Base-by-base conservation (phyloP, 2,329 filamentous ascomycete genomes). In the Penicillium occitanis region DNA sequence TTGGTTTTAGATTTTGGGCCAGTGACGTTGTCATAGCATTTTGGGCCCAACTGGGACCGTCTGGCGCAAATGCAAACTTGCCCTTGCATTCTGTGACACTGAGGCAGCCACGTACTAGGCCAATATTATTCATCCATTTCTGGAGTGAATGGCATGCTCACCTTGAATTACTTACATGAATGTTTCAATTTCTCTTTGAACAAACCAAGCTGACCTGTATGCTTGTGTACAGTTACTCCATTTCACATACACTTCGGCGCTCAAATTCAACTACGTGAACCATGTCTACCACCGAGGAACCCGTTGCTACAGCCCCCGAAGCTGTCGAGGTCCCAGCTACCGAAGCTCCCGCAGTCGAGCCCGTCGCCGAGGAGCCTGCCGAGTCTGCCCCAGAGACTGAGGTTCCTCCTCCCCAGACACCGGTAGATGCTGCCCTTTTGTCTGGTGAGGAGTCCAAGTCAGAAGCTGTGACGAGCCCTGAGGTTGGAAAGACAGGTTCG, bases 401-500 rank as follows among this genome's bases (percentile, higher is more conserved):
- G 30, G 70, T 71, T 60, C 70, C 70, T 28, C 72, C 74, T 30
- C 77, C 74, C 42, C 76, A 73, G 44, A 79, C 75, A 48, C 77
- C 75, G 2, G 71, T 77, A 62, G 76, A 75, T 46, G 75, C 73
- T 14, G 73, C 70, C 33, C 60, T 74, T 28, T 67, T 77, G 33
- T 78, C 76, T 6, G 76, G 75, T 19, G 76, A 78, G 44, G 76
- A 75, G 19, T 67, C 73, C 22, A 67, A 64, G 50, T 67, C 67
- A 11, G 65, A 67, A 46, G 63, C 68, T 60, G 75, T 75, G 53
- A 70, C 75, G 5, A 79, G 77, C 65, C 76, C 78, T 3, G 77
- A 79, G 58, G 71, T 70, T 28, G 68, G 70, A 60, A 76, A 73
- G 67, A 73, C 74, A 60, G 78, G 79, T 62, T 77, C 78, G 11